These are phyloP conservation scores for Ogataea henricii DNA, from an alignment of 805 yeast genomes.

Conservation along the genomic window DNA sequence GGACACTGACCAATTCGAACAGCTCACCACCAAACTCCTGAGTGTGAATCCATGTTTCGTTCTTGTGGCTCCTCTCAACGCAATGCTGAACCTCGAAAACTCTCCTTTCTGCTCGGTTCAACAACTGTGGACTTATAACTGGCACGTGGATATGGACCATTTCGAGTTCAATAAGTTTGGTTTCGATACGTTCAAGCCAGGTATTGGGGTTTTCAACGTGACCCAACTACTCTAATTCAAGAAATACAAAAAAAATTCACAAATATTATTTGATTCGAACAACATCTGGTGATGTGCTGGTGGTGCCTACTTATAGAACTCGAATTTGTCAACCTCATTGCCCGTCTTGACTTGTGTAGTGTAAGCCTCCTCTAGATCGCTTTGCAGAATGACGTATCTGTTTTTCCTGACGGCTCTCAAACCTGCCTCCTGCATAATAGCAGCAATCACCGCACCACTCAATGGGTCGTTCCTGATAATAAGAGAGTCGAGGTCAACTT, in stretches of 20 bases:
- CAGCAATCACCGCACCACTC: conserved; percentile 97
- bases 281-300: background rate
- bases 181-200: conserved; percentile 54
- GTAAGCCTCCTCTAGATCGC: conserved; percentile 97
- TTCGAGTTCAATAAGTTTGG: conserved; percentile 51
- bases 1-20: conserved; percentile 31
- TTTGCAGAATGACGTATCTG: conserved; percentile 93
- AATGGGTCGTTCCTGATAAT: conserved; percentile 95
- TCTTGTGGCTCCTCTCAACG: conserved; percentile 34
- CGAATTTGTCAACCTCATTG: conserved; percentile 94
- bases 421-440: conserved; percentile 99
- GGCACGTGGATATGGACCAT: conserved; percentile 76
- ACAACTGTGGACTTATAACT: conserved; percentile 38
- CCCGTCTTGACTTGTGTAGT: conserved; percentile 95
- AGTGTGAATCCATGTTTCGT: conserved; percentile 8
- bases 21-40: conserved; percentile 8
- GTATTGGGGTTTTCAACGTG: conserved; percentile 55
- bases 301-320: conserved; percentile 75
- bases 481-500: conserved; percentile 91
- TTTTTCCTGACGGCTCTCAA: conserved; percentile 97
- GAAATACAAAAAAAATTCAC: conserved; percentile 2
- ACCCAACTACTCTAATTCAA: background rate
- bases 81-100: conserved; percentile 23
- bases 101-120: conserved; percentile 11
- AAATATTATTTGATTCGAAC: background rate